Evolutionary conservation across 2,329 filamentous ascomycete species (phyloP), one percentile per base, ranked within the genome.

Genomic region (Metarhizium sp.): DNA sequence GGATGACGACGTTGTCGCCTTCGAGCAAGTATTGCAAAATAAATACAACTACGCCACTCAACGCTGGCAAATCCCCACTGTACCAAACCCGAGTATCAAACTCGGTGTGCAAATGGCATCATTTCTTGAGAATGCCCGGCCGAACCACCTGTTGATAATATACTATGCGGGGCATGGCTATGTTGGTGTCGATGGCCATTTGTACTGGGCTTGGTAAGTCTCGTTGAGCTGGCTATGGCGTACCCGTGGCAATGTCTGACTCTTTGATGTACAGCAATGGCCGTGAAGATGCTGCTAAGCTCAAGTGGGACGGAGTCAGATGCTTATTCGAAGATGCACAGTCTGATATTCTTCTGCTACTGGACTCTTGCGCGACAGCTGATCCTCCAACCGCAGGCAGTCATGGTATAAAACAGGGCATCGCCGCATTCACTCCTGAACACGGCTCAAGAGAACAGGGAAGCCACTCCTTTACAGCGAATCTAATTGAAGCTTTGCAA

Each of bases 131-230:
- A 73, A 78, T 51, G 78, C 80, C 32, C 70, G 74, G 42, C 74
- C 78, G 36, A 79, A 84, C 60, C 81, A 85, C 62, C 74, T 86
- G 25, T 69, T 85, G 59, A 81, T 86, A 58, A 76, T 86, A 59
- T 85, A 85, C 66, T 86, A 86, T 64, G 79, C 79, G 59, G 83
- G 83, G 34, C 73, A 84, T 63, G 80, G 81, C 59, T 84, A 78
- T 61, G 71, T 80, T 43, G 77, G 78, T n/a, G 61, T 73, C 11
- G 80, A 86, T 64, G 78, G 78, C 62, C 80, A 85, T 66, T 71
- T 85, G 30, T 85, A 84, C 66, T 86, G 83, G 83, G 81, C 83
- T 56, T 81, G 80, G 83, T 86, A 75, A 73, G 82, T 76, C 55
- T 53, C 7, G 14, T 30, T 45, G n/a, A 36, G 40, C 36, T 25